Evolutionary conservation across 139 green algal genomes (phyloP).

Genomic region (Helicosporidium sp.): DNA sequence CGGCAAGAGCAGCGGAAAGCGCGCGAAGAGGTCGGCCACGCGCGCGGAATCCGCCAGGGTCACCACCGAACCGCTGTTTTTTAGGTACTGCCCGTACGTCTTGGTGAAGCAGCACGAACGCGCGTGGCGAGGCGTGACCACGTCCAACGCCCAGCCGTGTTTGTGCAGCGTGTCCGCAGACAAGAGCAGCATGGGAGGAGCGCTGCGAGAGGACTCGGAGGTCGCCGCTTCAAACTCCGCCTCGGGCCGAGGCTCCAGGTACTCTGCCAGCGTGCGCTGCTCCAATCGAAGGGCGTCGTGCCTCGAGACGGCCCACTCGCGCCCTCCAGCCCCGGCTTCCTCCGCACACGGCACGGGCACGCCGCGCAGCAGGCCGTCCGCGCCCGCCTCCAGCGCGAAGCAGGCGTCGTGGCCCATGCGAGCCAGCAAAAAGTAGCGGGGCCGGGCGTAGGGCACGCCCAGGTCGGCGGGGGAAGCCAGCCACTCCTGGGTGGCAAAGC

Average conservation of each 20-base stretch:
- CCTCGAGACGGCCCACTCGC: too few species aligned
- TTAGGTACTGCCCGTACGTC: slow-evolving; percentile 35
- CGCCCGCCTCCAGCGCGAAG: not conserved
- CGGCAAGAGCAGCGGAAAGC: not conserved
- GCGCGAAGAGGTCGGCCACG: not conserved
- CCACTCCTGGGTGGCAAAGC: slow-evolving; percentile 40
- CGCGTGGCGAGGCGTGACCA: slow-evolving; percentile 20
- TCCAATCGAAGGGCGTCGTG: too few species aligned
- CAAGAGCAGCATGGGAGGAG: too few species aligned
- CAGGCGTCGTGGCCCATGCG: not conserved
- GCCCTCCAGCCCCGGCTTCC: too few species aligned
- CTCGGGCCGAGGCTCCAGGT: slow-evolving; percentile 2
- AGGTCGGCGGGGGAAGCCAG: slow-evolving; percentile 42
- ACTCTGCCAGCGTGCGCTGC: not conserved
- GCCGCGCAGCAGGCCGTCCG: not conserved
- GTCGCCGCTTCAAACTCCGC: too few species aligned
- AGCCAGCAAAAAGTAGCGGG: slow-evolving; percentile 49
- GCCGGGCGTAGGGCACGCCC: slow-evolving; percentile 48
- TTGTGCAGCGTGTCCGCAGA: slow-evolving; percentile 17
- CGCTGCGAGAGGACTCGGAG: too few species aligned
- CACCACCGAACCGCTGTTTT: slow-evolving; percentile 2
- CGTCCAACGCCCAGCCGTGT: slow-evolving; percentile 31
- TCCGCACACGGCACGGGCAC: not conserved
- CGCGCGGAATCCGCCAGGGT: not conserved
- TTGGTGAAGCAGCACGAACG: slow-evolving; percentile 63